phyloP scores from a whole-genome alignment of 2,329 filamentous ascomycete species.

The Claviceps paspali region DNA sequence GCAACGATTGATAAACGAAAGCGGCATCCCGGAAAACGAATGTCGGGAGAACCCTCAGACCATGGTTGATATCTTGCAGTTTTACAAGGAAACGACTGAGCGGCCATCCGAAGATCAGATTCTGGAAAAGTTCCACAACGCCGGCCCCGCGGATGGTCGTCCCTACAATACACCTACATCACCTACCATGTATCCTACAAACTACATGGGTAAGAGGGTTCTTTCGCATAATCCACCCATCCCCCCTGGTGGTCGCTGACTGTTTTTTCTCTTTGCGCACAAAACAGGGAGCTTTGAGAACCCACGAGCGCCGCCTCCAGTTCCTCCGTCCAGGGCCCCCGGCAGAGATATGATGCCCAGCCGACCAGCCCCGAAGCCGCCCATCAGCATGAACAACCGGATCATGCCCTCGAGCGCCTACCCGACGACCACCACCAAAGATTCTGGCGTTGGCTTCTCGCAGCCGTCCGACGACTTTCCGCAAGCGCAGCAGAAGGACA shows the following conservation, averaged over 20 bases:
- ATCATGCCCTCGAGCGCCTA: slow-evolving; percentile 35
- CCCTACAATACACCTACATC: slow-evolving; percentile 28
- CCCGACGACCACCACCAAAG: slow-evolving; percentile 31
- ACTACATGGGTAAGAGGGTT: slow-evolving; percentile 41
- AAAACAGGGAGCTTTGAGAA: slow-evolving; percentile 79
- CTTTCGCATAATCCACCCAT: slow-evolving; percentile 39
- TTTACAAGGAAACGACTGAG: slow-evolving; percentile 91
- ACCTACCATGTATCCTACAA: slow-evolving; percentile 37
- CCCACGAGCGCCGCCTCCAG: slow-evolving; percentile 79
- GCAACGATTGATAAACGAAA: slow-evolving; percentile 90
- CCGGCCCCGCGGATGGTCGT: slow-evolving; percentile 42
- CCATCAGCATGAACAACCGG: slow-evolving; percentile 44
- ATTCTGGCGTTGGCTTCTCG: slow-evolving; percentile 48
- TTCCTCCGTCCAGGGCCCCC: slow-evolving; percentile 43
- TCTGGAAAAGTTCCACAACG: slow-evolving; percentile 93
- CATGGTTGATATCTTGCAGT: slow-evolving; percentile 87
- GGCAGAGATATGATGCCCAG: slow-evolving; percentile 52
- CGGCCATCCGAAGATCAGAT: slow-evolving; percentile 68
- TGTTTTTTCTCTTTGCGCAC: neutral
- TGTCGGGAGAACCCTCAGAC: slow-evolving; percentile 91
- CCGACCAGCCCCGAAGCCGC: slow-evolving; percentile 79
- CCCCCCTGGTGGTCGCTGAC: neutral
- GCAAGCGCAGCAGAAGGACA: slow-evolving; percentile 35
- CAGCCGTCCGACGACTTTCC: slow-evolving; percentile 41
- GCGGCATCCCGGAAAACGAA: slow-evolving; percentile 90